phyloP scores from a whole-genome alignment of 371 early-diverging fungal species.

The Umbelopsis sp. region DNA sequence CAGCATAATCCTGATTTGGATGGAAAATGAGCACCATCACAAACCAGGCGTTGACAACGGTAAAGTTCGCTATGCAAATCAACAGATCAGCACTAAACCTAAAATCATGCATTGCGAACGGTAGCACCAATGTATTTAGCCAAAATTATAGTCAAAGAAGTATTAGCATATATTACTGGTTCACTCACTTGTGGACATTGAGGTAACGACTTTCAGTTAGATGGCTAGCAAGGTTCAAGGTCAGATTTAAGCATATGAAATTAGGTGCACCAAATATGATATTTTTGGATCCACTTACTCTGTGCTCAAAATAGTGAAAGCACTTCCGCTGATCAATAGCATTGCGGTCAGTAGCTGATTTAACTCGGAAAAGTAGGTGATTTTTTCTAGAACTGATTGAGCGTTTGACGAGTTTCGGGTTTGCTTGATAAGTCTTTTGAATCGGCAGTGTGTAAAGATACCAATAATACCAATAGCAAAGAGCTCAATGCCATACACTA shows the following conservation, averaged over 20 bases:
- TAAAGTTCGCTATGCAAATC: conserved; percentile 22
- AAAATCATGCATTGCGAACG: not conserved
- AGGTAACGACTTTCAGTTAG: not conserved
- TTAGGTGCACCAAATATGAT: not conserved
- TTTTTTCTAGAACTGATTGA: conserved; percentile 19
- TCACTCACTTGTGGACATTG: conserved; percentile 23
- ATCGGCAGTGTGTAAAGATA: conserved; percentile 21
- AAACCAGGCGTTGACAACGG: conserved; percentile 18
- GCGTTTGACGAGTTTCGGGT: not conserved
- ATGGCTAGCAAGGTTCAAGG: not conserved
- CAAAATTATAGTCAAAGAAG: not conserved
- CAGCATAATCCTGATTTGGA: conserved; percentile 16
- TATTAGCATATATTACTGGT: not conserved
- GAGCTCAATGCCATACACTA: conserved; percentile 22
- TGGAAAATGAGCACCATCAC: conserved; percentile 17
- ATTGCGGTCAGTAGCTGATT: conserved; percentile 23
- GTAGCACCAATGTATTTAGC: not conserved
- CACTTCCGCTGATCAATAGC: conserved; percentile 10
- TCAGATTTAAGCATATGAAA: not conserved
- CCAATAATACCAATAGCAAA: conserved; percentile 21
- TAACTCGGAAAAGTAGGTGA: conserved; percentile 27
- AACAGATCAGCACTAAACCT: conserved; percentile 21
- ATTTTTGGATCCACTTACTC: conserved; percentile 12
- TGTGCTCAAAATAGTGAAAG: conserved; percentile 19
- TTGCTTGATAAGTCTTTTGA: conserved; percentile 18